Base-by-base conservation (phyloP, 805 yeast species). In the Ogataea siamensis region DNA sequence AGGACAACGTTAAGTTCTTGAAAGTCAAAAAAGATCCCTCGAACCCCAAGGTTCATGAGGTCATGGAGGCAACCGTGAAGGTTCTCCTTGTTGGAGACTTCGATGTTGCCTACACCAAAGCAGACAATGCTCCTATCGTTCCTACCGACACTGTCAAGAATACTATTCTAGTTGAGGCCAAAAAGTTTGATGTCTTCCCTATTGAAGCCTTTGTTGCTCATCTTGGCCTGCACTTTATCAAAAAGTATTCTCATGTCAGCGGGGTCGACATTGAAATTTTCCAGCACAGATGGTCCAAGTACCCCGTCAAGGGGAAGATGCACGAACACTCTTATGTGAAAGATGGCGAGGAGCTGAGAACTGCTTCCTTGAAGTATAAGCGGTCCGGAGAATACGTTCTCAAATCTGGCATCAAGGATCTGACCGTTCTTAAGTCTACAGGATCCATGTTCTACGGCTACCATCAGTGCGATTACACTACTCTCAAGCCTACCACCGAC, bases 71-170 rank as follows among this genome's bases (percentile, higher is more conserved):
- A 37, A 83, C 87, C 40, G 94, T 85, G 40, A 71, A 73, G 47
- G 81, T 81, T 18, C 68, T 89, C 34, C 71, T 89, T 42, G 79
- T 74, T 50, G 97, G 97, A 46, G 75, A 72, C 40, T 80, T 89
- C 54, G 96, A 84, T 46, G 64, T 67, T 20, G 80, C 95, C 3
- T 89, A 85, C 70, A 89, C 96, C 34, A 56, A 81, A 42, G 96
- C 96, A 25, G 94, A 89, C 66, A 89, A 89, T 68, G 58, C 84
- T 2, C 76, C 84, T n/a, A 80, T 89, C 55, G 94, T 89, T 34
- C 96, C 97, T 42, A 89, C 97, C 7, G 96, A 88, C 63, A 87
- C 96, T 1, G 88, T 87, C 39, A 88, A 88, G 65, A 88, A 88
- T 71, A 88, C 96, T 35, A 78, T 86, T 47, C 71, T 84, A 58